Base-by-base conservation (phyloP, 371 early-diverging fungal genomes). In the Coemansia sp. region DNA sequence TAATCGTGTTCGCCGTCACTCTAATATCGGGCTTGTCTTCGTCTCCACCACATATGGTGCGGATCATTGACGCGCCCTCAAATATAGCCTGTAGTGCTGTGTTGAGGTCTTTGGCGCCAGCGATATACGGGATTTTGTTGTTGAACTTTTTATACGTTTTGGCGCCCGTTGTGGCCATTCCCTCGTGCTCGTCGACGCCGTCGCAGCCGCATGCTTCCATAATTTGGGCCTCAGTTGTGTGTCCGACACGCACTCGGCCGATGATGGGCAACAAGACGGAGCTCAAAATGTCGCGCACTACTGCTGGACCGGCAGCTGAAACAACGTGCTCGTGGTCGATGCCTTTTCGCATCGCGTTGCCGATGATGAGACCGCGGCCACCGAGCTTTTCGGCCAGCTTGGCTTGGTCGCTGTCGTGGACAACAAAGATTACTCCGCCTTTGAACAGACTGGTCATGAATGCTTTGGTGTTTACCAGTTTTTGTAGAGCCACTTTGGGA, bases 81-180 rank as follows among this genome's bases (percentile, higher is more conserved):
- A 85, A 83, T 80, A 95, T 92, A 68, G 95, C 89, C 66, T 94
- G 86, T 62, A 97, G 87, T 53, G 97, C 97, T 81, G 95, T 95
- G 77, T 95, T 93, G 21, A 96, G 83, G 87, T 94, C 92, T 84
- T 89, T 89, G 84, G 89, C 89, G 60, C 95, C 97, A 78, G 95
- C 95, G 65, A 97, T 94, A 76, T 87, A 95, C 37, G 97, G 97
- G 5, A 94, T 26, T n/a, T 51, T 65, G 59, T n/a, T 39, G 11
- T 18, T 5, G 4, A 29, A 18, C 42, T 59, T 65, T 37, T 11
- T 3, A 18, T 59, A 40, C 7, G 45, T 24, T 3, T n/a, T 14
- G 13, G 8, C 40, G 16, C 42, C 42, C 4, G 24, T 37, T 8
- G 51, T 13, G 14, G 50, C 39, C 5, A 51, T 37, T 3, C 22